Base-by-base conservation (phyloP, 768 basidiomycete genomes). In the Naematelia aurantialba region DNA sequence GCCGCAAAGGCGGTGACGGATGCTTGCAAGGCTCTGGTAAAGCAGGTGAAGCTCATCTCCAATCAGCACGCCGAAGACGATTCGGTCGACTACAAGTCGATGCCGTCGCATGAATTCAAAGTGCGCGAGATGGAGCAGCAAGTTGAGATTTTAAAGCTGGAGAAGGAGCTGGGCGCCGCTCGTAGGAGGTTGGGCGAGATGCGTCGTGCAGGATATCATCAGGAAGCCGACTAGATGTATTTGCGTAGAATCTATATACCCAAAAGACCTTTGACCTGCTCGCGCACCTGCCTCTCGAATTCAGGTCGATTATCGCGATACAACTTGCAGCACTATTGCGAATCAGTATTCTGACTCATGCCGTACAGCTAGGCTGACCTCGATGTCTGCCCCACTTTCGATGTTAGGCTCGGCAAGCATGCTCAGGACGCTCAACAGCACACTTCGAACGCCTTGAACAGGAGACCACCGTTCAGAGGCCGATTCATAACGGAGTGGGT, bases 391-490 rank as follows among this genome's bases (percentile, higher is more conserved):
- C 19, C 92, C 92, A 60, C 89, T 91, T 79, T 99, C 96, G 49
- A 97, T 82, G 78, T 99, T 99, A 25, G 96, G 96, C 80, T 98
- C 94, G 87, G 96, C 93, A 12, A 99, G 82, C 92, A 99, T 97
- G 44, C 89, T 92, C 67, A 99, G 86, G 22, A 99, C 94, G 67
- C 91, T 93, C 10, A 98, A 81, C 55, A 98, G 83, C 64, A 96
- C 94, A 79, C 96, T 97, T 80, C 98, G 89, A 14, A 99, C 89
- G 70, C 89, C 91, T 79, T 98, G 94, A 0, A 98, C 94, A n/a
- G 96, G 96, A 58, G 89, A 91, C 96, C 96, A 99, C 39, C 96
- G 84, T 72, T 99, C 96, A 19, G 89, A 91, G 0, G 92, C 91
- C 66, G 88, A 85, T 75, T 99, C 94, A 76, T 97, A 98, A 82